Base-by-base conservation (phyloP, 2,329 filamentous ascomycete genomes). In the Cercospora sp. region DNA sequence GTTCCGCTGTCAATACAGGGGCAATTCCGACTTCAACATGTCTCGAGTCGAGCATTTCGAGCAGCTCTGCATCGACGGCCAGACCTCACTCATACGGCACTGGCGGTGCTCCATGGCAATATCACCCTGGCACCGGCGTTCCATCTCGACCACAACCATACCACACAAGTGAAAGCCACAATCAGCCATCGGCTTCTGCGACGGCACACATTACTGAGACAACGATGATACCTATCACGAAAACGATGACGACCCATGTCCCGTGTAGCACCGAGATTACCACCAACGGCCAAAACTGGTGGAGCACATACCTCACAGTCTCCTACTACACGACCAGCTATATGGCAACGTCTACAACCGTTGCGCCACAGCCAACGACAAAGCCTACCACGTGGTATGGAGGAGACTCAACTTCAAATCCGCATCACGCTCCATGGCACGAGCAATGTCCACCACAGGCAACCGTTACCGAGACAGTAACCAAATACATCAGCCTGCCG, bases 261-360 rank as follows among this genome's bases (percentile, higher is more conserved):
- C 65, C 65, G 9, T 67, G 65, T 39, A 67, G 65, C 39, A 63
- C 65, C 1, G 26, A 67, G 51, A 51, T 67, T 13, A 36, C 28
- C n/a, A 58, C 65, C 20, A 57, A 67, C 36, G 65, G 61, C 28
- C 65, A 67, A 39, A 63, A 26, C 3, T 67, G 65, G 65, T 67
- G 60, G 60, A 67, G 65, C 60, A 67, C 65, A 16, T 67, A 62
- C 30, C 26, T 67, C 12, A 59, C 65, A 9, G 55, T 30, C 18
- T 31, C 60, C 8, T 63, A 63, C 51, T 57, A 59, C 51, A 67
- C 60, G 3, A 63, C 64, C 9, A 66, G 59, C 20, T 66, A 66
- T 26, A 9, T 58, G 59, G 5, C 9, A 12, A 60, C 33, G 18
- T 39, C 59, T 13, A 39, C 10, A 10, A 30, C 30, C n/a, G 13